phyloP scores from a whole-genome alignment of 2,329 filamentous ascomycete genomes.

The Talaromyces sp. region DNA sequence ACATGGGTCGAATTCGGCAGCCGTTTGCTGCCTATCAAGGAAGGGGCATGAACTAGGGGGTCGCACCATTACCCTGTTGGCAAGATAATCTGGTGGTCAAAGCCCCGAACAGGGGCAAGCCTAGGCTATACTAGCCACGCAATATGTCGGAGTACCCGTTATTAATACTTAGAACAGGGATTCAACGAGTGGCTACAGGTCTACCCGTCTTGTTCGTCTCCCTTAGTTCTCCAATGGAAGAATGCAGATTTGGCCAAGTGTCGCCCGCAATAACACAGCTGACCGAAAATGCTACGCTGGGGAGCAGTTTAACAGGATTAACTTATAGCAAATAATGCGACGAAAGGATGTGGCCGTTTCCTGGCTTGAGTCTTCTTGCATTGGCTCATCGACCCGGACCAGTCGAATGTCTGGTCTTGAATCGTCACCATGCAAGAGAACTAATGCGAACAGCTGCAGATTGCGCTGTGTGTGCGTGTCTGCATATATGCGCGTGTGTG shows the following conservation, averaged over 20 bases:
- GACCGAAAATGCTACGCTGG: neutral
- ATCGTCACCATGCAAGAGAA: neutral
- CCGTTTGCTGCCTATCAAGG: neutral
- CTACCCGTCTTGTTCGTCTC: neutral
- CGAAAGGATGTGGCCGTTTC: neutral
- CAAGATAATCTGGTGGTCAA: neutral
- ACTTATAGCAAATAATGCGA: neutral
- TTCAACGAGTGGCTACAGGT: neutral
- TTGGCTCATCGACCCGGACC: neutral
- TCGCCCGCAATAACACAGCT: neutral
- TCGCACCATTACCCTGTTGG: neutral
- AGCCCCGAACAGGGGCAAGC: neutral
- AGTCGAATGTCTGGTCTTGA: neutral
- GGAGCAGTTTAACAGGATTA: neutral
- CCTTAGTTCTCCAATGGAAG: neutral
- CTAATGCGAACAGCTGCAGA: conserved; percentile 1
- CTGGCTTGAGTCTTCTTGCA: neutral
- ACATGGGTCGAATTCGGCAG: neutral
- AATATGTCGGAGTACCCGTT: neutral
- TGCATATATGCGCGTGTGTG: neutral
- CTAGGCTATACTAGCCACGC: neutral
- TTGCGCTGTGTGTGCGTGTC: neutral
- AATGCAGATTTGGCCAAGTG: neutral
- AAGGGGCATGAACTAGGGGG: neutral
- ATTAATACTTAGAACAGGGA: neutral